A percentile compares a stretch with the other conserved stretches of the same genome.
Conservation (phyloP, 176 grass and related monocot genomes). For the Dendrocalamus sinicus region DNA sequence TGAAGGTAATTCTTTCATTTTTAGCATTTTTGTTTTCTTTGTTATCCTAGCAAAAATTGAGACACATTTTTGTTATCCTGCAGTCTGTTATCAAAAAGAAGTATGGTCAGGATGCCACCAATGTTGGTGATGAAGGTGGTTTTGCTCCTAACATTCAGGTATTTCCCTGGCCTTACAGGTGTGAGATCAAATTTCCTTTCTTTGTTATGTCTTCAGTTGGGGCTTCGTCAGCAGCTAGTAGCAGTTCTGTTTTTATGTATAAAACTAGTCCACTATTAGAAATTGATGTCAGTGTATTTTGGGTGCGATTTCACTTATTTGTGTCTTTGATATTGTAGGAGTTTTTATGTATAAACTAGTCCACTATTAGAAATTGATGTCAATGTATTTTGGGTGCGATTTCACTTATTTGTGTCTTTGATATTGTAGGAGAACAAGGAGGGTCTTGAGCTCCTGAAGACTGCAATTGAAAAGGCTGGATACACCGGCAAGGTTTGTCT, state of each 20-base stretch:
- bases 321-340: slow-evolving; percentile 45
- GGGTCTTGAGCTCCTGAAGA: slow-evolving; percentile 95
- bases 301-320: not conserved
- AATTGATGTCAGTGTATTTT: not conserved
- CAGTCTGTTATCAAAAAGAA: slow-evolving; percentile 99
- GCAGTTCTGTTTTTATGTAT: not conserved
- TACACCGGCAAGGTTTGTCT: slow-evolving; percentile 86
- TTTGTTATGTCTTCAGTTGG: not conserved
- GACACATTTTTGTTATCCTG: not conserved
- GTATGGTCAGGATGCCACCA: slow-evolving; percentile 95
- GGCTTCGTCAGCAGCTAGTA: not conserved
- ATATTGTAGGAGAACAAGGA: slow-evolving; percentile 85
- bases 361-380: too few relatives aligned
- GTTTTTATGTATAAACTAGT: not conserved
- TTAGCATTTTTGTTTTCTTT: not conserved
- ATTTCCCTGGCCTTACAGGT: not conserved
- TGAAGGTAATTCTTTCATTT: slow-evolving; percentile 59
- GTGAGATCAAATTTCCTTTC: not conserved
- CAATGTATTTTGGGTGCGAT: not conserved
- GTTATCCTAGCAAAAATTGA: not conserved
- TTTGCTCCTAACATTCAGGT: slow-evolving; percentile 99
- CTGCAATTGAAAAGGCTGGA: slow-evolving; percentile 86
- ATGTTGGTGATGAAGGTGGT: slow-evolving; percentile 98
- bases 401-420: not conserved
- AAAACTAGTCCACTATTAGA: not conserved